Evolutionary conservation across 306 rosid genomes (phyloP), one percentile per base, ranked within the genome.

Genomic region (Casuarina glauca): DNA sequence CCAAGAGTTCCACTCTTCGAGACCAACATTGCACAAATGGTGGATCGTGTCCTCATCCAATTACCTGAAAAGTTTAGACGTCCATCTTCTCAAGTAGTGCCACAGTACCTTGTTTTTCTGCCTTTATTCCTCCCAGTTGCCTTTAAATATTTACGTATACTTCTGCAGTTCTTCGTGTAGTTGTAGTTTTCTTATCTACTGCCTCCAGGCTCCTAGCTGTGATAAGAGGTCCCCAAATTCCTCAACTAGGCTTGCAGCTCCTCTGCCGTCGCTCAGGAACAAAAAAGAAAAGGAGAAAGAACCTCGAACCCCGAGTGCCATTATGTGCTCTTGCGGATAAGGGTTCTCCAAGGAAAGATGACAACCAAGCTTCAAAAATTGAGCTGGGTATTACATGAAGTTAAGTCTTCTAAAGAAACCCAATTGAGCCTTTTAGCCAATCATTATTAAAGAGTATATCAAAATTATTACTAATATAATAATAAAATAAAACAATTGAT

Each of bases 41-140:
- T 43, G 76, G 68, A 75, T 78, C 63, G 54, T 53, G 68, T 13
- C 72, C 81, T 63, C 73, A 75, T 75, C 83, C 81, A 62, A 38
- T 74, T 83, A 43, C 55, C 61, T 49, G 45, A 70, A 75, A 49
- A 41, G 58, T 73, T 63, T 63, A 43, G 44, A 19, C 3, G 4
- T 13, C 9, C 73, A 46, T 52, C 10, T 57, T 39, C 69, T 51
- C 20, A 13, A 12, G 55, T 55, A 39, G 70, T 64, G 43, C 39
- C 68, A 2, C n/a, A 64, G 45, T 16, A 4, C 70, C 45, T 13
- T 64, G 45, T 42, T 66, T 41, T 48, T 66, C n/a, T 26, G 32
- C 32, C 32, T 26, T 26, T 26, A 26, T 26, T 26, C 32, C 32
- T 26, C 32, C 32, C 32, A 26, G 32, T 26, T 26, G 32, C 32